Percentiles rank a stretch among this genome's conserved stretches.
Conservation (phyloP, 305 asterid species). For the Fraxinus velutina region DNA sequence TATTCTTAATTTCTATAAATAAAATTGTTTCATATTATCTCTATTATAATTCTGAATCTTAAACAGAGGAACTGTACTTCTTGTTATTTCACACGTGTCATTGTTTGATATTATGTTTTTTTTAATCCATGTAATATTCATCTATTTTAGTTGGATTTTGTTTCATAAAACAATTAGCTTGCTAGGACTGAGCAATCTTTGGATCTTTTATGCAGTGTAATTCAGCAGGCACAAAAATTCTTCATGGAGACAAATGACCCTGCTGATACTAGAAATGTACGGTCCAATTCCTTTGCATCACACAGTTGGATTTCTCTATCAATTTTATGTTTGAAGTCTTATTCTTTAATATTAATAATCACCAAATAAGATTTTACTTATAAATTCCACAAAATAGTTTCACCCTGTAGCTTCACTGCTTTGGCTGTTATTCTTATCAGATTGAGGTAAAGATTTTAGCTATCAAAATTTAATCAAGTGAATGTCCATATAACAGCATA, state of each 20-base stretch:
- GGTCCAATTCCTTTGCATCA: conserved; percentile 25
- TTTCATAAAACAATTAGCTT: conserved; percentile 18
- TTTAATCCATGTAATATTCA: not conserved
- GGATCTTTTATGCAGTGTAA: conserved; percentile 56
- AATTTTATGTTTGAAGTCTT: conserved; percentile 14
- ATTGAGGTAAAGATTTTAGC: not conserved
- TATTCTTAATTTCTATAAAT: not conserved
- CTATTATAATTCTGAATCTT: not conserved
- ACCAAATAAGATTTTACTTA: conserved; percentile 1
- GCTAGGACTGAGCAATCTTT: conserved; percentile 29
- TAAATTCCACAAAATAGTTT: not conserved
- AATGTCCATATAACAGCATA: not conserved
- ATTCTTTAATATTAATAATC: conserved; percentile 4
- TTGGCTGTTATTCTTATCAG: not conserved
- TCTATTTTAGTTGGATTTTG: not conserved
- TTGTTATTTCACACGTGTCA: conserved; percentile 9
- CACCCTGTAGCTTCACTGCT: not conserved
- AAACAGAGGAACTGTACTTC: not conserved
- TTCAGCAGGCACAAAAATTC: conserved; percentile 77
- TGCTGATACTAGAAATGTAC: conserved; percentile 60
- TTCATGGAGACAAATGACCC: conserved; percentile 71
- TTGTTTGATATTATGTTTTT: conserved; percentile 8
- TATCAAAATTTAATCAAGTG: not conserved
- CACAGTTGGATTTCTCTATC: conserved; percentile 9
- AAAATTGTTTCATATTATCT: not conserved